phyloP scores from a whole-genome alignment of 352 stramenopile genomes.

The Pythium folliculosum region DNA sequence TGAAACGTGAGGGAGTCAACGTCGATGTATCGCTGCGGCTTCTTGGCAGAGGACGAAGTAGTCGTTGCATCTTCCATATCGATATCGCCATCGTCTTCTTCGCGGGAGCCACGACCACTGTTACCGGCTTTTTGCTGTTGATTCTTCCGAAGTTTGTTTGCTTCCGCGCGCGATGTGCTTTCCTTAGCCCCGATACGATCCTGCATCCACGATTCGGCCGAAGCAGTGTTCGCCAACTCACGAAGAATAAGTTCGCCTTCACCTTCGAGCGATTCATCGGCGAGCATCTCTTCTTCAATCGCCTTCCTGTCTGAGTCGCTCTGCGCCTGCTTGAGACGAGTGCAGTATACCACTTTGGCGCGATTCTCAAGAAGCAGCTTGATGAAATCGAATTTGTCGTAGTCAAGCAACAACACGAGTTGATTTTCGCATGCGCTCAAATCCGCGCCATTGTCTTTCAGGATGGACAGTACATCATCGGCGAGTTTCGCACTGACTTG shows the following conservation, averaged over 20 bases:
- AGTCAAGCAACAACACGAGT: constrained; percentile 96
- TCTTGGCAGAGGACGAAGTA: constrained; percentile 43
- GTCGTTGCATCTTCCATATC: constrained; percentile 45
- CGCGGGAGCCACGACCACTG: constrained; percentile 36
- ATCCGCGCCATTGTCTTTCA: constrained; percentile 67
- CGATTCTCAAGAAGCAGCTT: constrained; percentile 97
- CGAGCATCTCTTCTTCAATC: constrained; percentile 91
- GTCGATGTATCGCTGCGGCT: constrained; percentile 91
- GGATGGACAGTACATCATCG: constrained; percentile 86
- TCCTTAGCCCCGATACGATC: constrained; percentile 90
- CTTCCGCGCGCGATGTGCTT: constrained; percentile 78
- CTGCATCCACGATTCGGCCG: constrained; percentile 94
- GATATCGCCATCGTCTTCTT: constrained; percentile 50
- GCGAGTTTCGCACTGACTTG: constrained; percentile 92
- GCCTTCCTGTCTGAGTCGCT: constrained; percentile 88
- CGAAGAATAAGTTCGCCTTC: constrained; percentile 90
- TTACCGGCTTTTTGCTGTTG: constrained; percentile 49
- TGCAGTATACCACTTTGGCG: constrained; percentile 96
- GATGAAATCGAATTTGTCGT: constrained; percentile 99
- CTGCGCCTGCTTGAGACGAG: constrained; percentile 95
- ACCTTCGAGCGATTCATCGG: constrained; percentile 84
- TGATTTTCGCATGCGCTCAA: constrained; percentile 95
- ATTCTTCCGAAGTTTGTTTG: constrained; percentile 79
- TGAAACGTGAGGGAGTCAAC: constrained; percentile 95
- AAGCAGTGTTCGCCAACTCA: constrained; percentile 87